These are phyloP conservation scores for Entoloma clypeatum DNA, from an alignment of 1,284 basidiomycete genomes.

Conservation along the genomic window DNA sequence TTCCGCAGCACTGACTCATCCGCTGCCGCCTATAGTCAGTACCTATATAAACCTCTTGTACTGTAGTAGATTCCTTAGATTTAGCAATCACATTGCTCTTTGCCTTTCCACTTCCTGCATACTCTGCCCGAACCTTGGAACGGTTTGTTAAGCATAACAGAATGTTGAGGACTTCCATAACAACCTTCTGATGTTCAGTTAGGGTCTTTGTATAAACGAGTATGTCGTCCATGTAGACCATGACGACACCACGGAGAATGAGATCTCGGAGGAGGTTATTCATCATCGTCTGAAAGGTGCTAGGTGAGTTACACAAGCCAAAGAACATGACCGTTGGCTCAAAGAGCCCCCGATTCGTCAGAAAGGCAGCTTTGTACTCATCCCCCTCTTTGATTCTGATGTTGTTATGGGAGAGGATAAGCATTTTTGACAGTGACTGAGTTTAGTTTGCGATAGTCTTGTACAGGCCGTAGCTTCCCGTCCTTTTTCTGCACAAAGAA, in stretches of 20 bases:
- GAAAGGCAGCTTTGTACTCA: conserved; percentile 34
- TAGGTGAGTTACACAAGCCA: conserved; percentile 31
- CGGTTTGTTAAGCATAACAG: too few relatives aligned
- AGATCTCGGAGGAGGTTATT: conserved; percentile 22
- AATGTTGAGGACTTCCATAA: conserved; percentile 28
- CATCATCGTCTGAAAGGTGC: conserved; percentile 28
- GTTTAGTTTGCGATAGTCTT: conserved; percentile 39
- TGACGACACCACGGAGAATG: conserved; percentile 16
- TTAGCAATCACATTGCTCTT: too few relatives aligned
- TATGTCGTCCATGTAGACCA: conserved; percentile 22
- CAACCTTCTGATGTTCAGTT: conserved; percentile 15
- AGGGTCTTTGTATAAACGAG: conserved; percentile 15
- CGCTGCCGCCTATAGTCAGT: too few relatives aligned
- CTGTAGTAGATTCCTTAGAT: too few relatives aligned
- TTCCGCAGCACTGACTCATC: too few relatives aligned
- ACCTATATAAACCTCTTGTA: too few relatives aligned
- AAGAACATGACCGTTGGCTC: conserved; percentile 34
- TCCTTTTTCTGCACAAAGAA: conserved; percentile 46
- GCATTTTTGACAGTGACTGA: conserved; percentile 32
- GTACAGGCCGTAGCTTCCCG: conserved; percentile 26
- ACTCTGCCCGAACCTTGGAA: too few relatives aligned
- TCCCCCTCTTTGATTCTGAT: conserved; percentile 31
- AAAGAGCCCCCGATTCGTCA: conserved; percentile 29
- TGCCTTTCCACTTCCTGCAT: too few relatives aligned
- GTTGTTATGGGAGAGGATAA: conserved; percentile 33